Evolutionary conservation across 1,284 basidiomycete genomes (phyloP).

Genomic region (Chalciporus sp.): DNA sequence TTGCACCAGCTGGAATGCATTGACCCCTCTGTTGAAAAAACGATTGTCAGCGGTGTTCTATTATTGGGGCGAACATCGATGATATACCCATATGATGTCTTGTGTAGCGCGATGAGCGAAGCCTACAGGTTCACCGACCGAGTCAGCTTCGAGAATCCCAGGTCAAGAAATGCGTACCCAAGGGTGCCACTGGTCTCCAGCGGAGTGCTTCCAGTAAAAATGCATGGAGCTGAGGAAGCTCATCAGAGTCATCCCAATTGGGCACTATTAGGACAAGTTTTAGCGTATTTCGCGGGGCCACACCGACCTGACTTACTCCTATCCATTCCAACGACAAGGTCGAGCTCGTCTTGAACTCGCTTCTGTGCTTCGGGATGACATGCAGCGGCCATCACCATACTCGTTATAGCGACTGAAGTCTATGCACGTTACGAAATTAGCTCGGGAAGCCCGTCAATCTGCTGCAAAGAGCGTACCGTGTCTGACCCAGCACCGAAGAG

Average conservation of each 20-base stretch:
- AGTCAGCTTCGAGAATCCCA: neutral
- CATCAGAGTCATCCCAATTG: slow-evolving; percentile 49
- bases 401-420: slow-evolving; percentile 58
- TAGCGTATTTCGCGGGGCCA: neutral
- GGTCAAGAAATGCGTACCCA: slow-evolving; percentile 34
- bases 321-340: slow-evolving; percentile 53
- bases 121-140: slow-evolving; percentile 33
- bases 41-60: neutral
- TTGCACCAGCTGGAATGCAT: slow-evolving; percentile 59
- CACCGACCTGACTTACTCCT: slow-evolving; percentile 39
- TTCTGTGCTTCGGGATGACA: slow-evolving; percentile 56
- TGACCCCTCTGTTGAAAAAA: slow-evolving; percentile 44
- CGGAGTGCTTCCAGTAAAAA: slow-evolving; percentile 62
- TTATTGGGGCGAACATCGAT: neutral
- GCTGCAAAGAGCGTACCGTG: slow-evolving; percentile 38
- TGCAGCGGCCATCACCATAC: slow-evolving; percentile 65
- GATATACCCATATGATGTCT: slow-evolving; percentile 59
- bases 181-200: slow-evolving; percentile 62
- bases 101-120: slow-evolving; percentile 59
- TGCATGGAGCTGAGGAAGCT: slow-evolving; percentile 56
- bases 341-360: slow-evolving; percentile 62
- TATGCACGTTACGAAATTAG: slow-evolving; percentile 16
- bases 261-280: slow-evolving; percentile 40
- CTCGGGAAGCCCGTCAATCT: neutral
- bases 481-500: slow-evolving; percentile 66